Evolutionary conservation across 2,329 filamentous ascomycete genomes (phyloP).

Genomic region (Fusarium armeniacum): DNA sequence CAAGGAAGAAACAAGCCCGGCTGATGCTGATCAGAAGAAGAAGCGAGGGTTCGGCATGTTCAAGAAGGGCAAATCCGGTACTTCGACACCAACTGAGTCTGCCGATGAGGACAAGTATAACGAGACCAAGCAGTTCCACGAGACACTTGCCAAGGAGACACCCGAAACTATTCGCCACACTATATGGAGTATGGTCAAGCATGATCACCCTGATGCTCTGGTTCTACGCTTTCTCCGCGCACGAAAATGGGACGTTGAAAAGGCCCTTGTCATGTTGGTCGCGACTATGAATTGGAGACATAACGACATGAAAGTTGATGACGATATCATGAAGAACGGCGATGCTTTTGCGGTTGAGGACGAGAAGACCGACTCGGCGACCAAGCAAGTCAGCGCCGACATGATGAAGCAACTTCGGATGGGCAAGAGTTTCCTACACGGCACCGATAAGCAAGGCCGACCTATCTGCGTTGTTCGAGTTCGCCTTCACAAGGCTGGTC

Average conservation of each 20-base stretch:
- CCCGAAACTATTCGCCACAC: slow-evolving; percentile 84
- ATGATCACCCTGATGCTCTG: slow-evolving; percentile 91
- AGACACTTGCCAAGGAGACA: slow-evolving; percentile 80
- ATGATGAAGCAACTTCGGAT: slow-evolving; percentile 87
- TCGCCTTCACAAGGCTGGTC: slow-evolving; percentile 82
- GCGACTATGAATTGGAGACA: slow-evolving; percentile 94
- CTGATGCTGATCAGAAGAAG: slow-evolving; percentile 74
- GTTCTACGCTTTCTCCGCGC: slow-evolving; percentile 86
- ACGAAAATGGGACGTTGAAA: slow-evolving; percentile 96
- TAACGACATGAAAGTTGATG: slow-evolving; percentile 87
- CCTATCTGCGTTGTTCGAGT: slow-evolving; percentile 91
- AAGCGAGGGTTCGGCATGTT: slow-evolving; percentile 77
- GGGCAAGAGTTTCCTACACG: slow-evolving; percentile 95
- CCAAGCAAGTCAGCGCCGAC: slow-evolving; percentile 78
- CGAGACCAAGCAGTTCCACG: slow-evolving; percentile 86
- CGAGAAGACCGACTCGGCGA: slow-evolving; percentile 68
- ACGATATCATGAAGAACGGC: slow-evolving; percentile 84
- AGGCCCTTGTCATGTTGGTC: slow-evolving; percentile 93
- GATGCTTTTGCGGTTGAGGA: slow-evolving; percentile 76
- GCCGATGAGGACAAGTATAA: slow-evolving; percentile 89
- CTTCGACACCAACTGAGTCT: slow-evolving; percentile 58
- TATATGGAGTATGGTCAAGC: slow-evolving; percentile 95
- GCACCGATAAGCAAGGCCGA: slow-evolving; percentile 83
- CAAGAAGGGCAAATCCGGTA: slow-evolving; percentile 62
- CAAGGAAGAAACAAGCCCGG: slow-evolving; percentile 43